Evolutionary conservation across 2,329 filamentous ascomycete species (phyloP).

Genomic region (Sclerotiophoma versabilis): DNA sequence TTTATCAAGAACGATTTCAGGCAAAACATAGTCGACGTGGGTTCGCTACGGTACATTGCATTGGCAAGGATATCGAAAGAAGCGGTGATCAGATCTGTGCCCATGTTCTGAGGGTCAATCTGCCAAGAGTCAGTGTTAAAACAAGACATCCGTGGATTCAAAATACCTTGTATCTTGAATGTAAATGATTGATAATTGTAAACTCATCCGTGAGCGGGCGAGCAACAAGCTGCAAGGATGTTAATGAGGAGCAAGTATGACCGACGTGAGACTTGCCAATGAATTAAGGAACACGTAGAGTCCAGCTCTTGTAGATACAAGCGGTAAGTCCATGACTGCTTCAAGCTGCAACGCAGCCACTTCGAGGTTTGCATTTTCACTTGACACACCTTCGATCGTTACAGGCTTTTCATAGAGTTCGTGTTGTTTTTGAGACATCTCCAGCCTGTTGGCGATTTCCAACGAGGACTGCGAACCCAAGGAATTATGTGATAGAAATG

Average conservation of each 20-base stretch:
- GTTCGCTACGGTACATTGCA: slow-evolving; percentile 75
- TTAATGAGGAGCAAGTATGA: slow-evolving; percentile 39
- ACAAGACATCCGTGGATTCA: slow-evolving; percentile 11
- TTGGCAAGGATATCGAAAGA: slow-evolving; percentile 91
- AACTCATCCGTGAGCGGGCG: slow-evolving; percentile 84
- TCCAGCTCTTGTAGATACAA: slow-evolving; percentile 78
- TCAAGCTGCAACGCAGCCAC: slow-evolving; percentile 60
- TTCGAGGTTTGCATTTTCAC: slow-evolving; percentile 49
- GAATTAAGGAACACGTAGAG: slow-evolving; percentile 87
- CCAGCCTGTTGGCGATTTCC: slow-evolving; percentile 51
- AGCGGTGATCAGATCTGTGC: slow-evolving; percentile 83
- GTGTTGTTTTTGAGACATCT: slow-evolving; percentile 51
- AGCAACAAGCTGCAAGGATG: slow-evolving; percentile 70
- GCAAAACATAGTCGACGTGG: slow-evolving; percentile 68
- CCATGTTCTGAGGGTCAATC: slow-evolving; percentile 78
- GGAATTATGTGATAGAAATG: slow-evolving; percentile 63
- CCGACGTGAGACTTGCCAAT: slow-evolving; percentile 61
- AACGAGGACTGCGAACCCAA: slow-evolving; percentile 59
- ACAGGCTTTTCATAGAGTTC: slow-evolving; percentile 54
- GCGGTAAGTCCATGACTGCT: slow-evolving; percentile 69
- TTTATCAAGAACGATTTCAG: slow-evolving; percentile 87
- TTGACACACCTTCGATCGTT: slow-evolving; percentile 52
- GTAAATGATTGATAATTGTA: slow-evolving; percentile 78
- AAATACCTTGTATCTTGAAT: slow-evolving; percentile 81
- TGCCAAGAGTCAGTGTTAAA: slow-evolving; percentile 50